Conservation (phyloP, 2,329 filamentous ascomycete species). For the Plenodomus tracheiphilus region DNA sequence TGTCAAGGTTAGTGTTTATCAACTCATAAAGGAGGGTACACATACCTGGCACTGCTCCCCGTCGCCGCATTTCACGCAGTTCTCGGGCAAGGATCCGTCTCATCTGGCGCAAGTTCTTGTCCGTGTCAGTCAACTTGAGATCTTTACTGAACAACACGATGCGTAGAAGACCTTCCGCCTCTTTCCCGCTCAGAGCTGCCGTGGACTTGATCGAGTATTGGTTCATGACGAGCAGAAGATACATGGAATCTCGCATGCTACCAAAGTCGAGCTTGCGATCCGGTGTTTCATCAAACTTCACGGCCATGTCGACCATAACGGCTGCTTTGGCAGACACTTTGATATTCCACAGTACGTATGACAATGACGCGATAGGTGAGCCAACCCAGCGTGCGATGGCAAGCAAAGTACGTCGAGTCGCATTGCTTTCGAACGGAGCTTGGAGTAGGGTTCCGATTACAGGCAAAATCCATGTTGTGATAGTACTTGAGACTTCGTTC, state of each 20-base stretch:
- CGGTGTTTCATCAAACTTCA: conserved; percentile 33
- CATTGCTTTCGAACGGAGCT: conserved; percentile 49
- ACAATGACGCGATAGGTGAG: conserved; percentile 42
- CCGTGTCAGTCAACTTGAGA: conserved; percentile 31
- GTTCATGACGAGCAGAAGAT: conserved; percentile 50
- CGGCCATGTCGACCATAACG: conserved; percentile 47
- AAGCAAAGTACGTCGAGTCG: conserved; percentile 39
- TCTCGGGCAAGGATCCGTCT: conserved; percentile 45
- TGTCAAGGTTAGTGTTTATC: background rate
- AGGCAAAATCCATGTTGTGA: conserved; percentile 48
- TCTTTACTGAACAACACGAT: conserved; percentile 49
- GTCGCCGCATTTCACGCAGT: conserved; percentile 46
- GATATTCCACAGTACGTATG: conserved; percentile 48
- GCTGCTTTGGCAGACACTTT: conserved; percentile 46
- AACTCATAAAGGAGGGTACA: rapidly evolving
- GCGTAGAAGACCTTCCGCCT: conserved; percentile 46
- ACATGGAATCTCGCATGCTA: conserved; percentile 50
- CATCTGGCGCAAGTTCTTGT: conserved; percentile 36
- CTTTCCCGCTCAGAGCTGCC: conserved; percentile 23
- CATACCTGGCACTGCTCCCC: conserved; percentile 45
- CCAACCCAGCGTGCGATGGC: conserved; percentile 45
- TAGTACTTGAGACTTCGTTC: conserved; percentile 35
- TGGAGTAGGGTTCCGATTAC: conserved; percentile 46
- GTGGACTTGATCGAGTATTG: conserved; percentile 48
- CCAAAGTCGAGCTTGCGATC: conserved; percentile 38